Evolutionary conservation across 1,139 yeast genomes (phyloP), one percentile per base, ranked within the genome.

Genomic region (Trichomonascaceae sp.): DNA sequence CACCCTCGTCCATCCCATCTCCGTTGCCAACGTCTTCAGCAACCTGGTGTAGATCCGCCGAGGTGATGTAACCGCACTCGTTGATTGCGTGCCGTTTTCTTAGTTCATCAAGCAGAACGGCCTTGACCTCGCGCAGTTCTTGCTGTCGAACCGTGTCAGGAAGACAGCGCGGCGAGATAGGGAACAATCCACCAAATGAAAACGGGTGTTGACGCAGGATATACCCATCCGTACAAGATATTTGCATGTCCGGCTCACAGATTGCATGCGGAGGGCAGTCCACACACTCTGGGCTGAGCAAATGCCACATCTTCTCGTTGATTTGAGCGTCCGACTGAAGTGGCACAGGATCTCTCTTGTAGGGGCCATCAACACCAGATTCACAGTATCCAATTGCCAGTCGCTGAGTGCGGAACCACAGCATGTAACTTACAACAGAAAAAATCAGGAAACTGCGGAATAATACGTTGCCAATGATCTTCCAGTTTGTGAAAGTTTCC

Each of bases 231-330:
- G 71, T 76, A 54, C 96, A 85, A 35, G 67, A 72, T 13, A 79
- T 52, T 40, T 67, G 61, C 46, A 77, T 62, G 32, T 65, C 56
- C 18, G 74, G 71, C 41, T 66, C 71, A 53, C 97, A 89, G 33
- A 72, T 62, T 1, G 92, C 93, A 56, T 87, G 80, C 6, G 65
- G 67, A 1, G 97, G 97, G 50, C 97, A 87, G 26, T 71, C 71
- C 5, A 69, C 59, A 56, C 97, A 89, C 2, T 48, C 40, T 3
- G 96, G 94, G 35, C 69, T 69, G 36, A 59, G 42, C n/a, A 34
- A 39, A 32, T 54, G 36, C 27, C 55, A 29, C 5, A 32, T 37
- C 30, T 37, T 30, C 11, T 44, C 47, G 11, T 37, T 31, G 3
- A 36, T n/a, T 4, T 23, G 26, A 9, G 33, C 29, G 16, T 18